Conservation (phyloP, 192 early-diverging fungal genomes). For the Coemansia sp. region DNA sequence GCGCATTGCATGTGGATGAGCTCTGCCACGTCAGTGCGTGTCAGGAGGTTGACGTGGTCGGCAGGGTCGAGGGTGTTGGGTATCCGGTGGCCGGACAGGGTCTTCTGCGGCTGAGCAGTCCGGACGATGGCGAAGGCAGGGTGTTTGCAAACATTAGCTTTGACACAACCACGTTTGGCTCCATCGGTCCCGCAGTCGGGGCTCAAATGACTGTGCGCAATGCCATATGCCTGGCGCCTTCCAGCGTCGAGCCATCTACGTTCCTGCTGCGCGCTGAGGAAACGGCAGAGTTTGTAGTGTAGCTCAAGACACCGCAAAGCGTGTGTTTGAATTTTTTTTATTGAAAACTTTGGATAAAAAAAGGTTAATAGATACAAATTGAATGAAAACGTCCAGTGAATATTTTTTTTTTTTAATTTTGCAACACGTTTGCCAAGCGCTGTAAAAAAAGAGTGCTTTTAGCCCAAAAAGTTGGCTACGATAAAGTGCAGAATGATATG, state of each 20-base stretch:
- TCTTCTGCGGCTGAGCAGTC: constrained; percentile 16
- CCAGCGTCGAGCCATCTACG: constrained; percentile 3
- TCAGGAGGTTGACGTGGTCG: constrained; percentile 35
- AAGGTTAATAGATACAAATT: background rate
- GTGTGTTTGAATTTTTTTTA: too few relatives aligned
- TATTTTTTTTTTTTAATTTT: too few relatives aligned
- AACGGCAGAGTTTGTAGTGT: constrained; percentile 13
- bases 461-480: constrained; percentile 91
- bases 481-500: constrained; percentile 84
- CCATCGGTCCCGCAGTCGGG: constrained; percentile 8
- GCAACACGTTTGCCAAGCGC: too few relatives aligned
- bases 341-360: too few relatives aligned
- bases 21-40: constrained; percentile 11
- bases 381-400: too few relatives aligned
- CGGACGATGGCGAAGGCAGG: constrained; percentile 6
- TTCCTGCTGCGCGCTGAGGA: constrained; percentile 22
- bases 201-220: constrained; percentile 30
- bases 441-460: too few relatives aligned
- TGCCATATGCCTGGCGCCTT: constrained; percentile 9
- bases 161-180: constrained; percentile 14
- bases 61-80: constrained; percentile 1
- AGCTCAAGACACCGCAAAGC: too few relatives aligned
- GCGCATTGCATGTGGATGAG: constrained; percentile 25
- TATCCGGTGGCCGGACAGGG: background rate
- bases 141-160: constrained; percentile 20